Percentiles rank a stretch among this genome's conserved stretches.
Evolutionary conservation across 2,329 filamentous ascomycete genomes (phyloP).

Genomic region (Penicillium sp.): DNA sequence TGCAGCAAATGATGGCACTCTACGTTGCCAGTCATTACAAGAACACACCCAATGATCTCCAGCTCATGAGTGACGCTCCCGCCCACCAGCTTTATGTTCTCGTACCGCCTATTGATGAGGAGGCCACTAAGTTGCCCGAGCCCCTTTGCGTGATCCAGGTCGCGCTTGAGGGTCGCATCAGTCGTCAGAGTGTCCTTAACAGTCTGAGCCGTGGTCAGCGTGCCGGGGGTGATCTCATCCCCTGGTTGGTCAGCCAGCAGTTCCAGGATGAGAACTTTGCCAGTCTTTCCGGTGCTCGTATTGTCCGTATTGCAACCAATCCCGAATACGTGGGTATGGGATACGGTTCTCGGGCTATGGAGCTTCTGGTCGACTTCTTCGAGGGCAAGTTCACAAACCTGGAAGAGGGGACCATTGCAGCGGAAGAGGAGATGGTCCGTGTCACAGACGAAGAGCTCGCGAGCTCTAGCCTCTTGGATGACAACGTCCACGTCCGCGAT

Average conservation of each 20-base stretch:
- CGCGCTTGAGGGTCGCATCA: conserved; percentile 90
- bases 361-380: conserved; percentile 87
- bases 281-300: conserved; percentile 80
- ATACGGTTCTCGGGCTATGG: conserved; percentile 83
- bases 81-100: conserved; percentile 95
- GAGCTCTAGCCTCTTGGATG: conserved; percentile 70
- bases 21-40: conserved; percentile 98
- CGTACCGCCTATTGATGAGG: conserved; percentile 76
- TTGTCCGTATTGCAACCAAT: conserved; percentile 94
- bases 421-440: conserved; percentile 62
- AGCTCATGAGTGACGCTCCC: conserved; percentile 95
- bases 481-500: conserved; percentile 86
- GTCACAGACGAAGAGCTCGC: conserved; percentile 80
- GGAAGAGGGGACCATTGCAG: conserved; percentile 62
- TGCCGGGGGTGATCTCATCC: conserved; percentile 88
- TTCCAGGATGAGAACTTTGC: conserved; percentile 98
- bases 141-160: conserved; percentile 94
- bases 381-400: conserved; percentile 86
- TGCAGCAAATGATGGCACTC: conserved; percentile 96
- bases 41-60: conserved; percentile 96
- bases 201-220: conserved; percentile 83
- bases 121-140: conserved; percentile 75
- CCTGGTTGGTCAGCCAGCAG: conserved; percentile 95
- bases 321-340: conserved; percentile 91
- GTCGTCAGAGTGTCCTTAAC: conserved; percentile 84